Base-by-base conservation (phyloP, 2,329 filamentous ascomycete species). In the Colletotrichum kahawae region DNA sequence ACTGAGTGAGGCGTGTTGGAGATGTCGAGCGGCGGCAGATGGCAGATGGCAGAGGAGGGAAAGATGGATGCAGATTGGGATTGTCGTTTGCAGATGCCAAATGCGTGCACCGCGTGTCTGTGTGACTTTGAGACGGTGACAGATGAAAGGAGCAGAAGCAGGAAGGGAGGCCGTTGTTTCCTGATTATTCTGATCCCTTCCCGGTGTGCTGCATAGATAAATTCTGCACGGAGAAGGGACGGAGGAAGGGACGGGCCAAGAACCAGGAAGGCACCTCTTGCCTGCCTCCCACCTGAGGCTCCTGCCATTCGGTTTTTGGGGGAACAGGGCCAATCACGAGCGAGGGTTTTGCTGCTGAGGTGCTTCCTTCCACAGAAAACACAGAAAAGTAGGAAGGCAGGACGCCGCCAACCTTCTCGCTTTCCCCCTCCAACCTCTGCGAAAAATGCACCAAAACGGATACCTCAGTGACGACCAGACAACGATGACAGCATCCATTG, bases 131-230 rank as follows among this genome's bases (percentile, higher is more conserved):
- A 65, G 67, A 65, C 67, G 43, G 43, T 48, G 43, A 48, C 43
- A 48, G 43, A 48, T 48, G n/a, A 21, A 65, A 51, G 70, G 51
- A 51, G 66, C 56, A 62, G 27, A 16, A 16, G 57, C 38, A 72
- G 31, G 64, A 68, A 72, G 64, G 64, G 64, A 67, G 57, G 14
- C 48, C 29, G 66, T 34, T 73, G 71, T 70, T 73, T 73, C 56
- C 66, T 48, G 31, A 51, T 48, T 31, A 18, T 18, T 62, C 38
- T 33, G 29, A 33, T 34, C 51, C 29, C 64, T 34, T 56, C 64
- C 31, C 65, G 56, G 29, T 33, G 21, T 56, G 24, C 27, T 33
- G 60, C 33, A 64, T 48, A 48, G 43, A 48, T 48, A 48, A 48
- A 48, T 48, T 48, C 43, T 48, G 43, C 43, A 48, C 21, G 43